Conservation (phyloP, 2,329 filamentous ascomycete genomes). For the Aspergillus sp. region DNA sequence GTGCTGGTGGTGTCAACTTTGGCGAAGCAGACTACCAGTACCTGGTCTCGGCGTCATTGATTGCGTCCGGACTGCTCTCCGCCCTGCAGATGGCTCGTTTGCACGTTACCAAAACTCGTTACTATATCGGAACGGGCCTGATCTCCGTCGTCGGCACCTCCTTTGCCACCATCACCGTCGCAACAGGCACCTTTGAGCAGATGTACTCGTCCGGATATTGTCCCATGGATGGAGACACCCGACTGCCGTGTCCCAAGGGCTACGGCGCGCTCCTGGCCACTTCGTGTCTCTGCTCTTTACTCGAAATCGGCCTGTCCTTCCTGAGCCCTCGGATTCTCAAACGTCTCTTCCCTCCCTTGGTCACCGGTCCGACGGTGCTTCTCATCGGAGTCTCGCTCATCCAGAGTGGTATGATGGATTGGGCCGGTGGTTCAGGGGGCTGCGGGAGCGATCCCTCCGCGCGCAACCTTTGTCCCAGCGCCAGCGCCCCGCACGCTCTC, state of each 20-base stretch:
- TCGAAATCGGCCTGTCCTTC: constrained; percentile 66
- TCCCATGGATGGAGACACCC: constrained; percentile 55
- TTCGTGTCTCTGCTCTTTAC: constrained; percentile 44
- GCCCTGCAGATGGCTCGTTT: constrained; percentile 66
- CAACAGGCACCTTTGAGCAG: constrained; percentile 59
- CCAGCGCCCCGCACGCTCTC: constrained; percentile 59
- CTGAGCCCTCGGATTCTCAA: constrained; percentile 60
- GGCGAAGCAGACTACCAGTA: constrained; percentile 57
- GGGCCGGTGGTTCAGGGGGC: constrained; percentile 64
- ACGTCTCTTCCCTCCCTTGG: constrained; percentile 65
- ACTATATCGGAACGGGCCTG: constrained; percentile 64
- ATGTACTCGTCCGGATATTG: constrained; percentile 67
- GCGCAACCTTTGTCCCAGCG: constrained; percentile 59
- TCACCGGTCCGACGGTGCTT: constrained; percentile 66
- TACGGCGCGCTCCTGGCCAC: constrained; percentile 67
- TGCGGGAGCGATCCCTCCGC: constrained; percentile 42
- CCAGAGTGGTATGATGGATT: constrained; percentile 62
- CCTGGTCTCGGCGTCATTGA: constrained; percentile 67
- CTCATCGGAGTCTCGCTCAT: constrained; percentile 67
- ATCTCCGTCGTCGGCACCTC: constrained; percentile 68
- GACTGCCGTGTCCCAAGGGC: constrained; percentile 62
- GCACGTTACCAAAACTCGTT: constrained; percentile 62
- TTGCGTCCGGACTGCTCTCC: constrained; percentile 65
- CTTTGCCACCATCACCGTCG: constrained; percentile 66
- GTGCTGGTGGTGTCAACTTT: constrained; percentile 57